Evolutionary conservation across 345 rosid species (phyloP).

Genomic region (Lumnitzera racemosa): DNA sequence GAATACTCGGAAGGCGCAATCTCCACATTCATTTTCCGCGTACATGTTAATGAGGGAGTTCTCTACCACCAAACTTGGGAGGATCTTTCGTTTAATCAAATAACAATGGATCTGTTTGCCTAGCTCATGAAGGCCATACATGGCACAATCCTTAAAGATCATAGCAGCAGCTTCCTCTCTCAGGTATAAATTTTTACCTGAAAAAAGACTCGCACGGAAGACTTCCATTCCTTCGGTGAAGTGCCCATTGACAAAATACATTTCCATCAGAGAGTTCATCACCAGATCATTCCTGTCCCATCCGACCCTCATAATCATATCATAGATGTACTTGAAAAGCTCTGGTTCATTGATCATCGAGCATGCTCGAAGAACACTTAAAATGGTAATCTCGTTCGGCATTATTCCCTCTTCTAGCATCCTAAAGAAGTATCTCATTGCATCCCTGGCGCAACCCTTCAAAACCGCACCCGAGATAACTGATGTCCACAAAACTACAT

Average conservation of each 20-base stretch:
- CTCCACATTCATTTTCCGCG: slow-evolving; percentile 38
- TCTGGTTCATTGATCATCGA: slow-evolving; percentile 39
- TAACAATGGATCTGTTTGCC: slow-evolving; percentile 73
- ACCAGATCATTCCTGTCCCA: slow-evolving; percentile 16
- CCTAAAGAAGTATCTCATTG: slow-evolving; percentile 40
- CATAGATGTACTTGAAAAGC: slow-evolving; percentile 26
- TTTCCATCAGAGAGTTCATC: slow-evolving; percentile 24
- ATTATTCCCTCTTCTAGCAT: slow-evolving; percentile 51
- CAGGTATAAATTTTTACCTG: slow-evolving; percentile 13
- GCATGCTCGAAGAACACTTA: slow-evolving; percentile 61
- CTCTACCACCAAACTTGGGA: slow-evolving; percentile 37
- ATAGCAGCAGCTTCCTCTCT: slow-evolving; percentile 25
- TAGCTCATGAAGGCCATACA: slow-evolving; percentile 9
- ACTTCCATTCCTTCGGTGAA: slow-evolving; percentile 18
- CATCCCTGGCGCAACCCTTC: slow-evolving; percentile 45
- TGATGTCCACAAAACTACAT: slow-evolving; percentile 79
- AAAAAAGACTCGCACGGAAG: slow-evolving; percentile 16
- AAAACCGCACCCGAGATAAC: slow-evolving; percentile 50
- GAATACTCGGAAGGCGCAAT: slow-evolving; percentile 45
- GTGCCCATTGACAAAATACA: slow-evolving; percentile 20
- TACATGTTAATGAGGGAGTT: slow-evolving; percentile 52
- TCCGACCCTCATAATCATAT: slow-evolving; percentile 20
- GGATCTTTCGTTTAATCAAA: slow-evolving; percentile 40
- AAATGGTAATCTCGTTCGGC: slow-evolving; percentile 63
- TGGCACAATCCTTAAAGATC: slow-evolving; percentile 20